These are phyloP conservation scores for Xylaria hypoxylon DNA, from an alignment of 2,329 filamentous ascomycete species.

Conservation along the genomic window DNA sequence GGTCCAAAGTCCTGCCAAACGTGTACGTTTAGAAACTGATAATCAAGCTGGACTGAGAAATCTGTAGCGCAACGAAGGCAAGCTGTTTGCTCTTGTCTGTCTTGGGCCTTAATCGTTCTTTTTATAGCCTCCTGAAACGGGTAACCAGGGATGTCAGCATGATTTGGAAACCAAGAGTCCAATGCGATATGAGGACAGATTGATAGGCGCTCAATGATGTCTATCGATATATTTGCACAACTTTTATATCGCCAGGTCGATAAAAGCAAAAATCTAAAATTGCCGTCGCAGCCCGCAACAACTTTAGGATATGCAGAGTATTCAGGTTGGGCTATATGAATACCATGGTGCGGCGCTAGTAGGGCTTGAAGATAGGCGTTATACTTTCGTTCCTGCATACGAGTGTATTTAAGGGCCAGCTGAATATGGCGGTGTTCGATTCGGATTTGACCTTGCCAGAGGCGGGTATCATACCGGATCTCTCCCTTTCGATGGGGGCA, in stretches of 20 bases:
- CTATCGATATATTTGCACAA: not conserved
- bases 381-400: conserved; percentile 13
- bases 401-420: conserved; percentile 28
- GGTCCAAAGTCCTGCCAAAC: conserved; percentile 30
- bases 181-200: conserved; percentile 23
- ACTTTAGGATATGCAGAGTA: conserved; percentile 24
- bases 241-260: conserved; percentile 20
- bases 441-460: not conserved
- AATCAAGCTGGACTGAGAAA: conserved; percentile 5
- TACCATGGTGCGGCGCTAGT: not conserved
- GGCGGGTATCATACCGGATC: not conserved
- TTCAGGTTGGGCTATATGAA: too few relatives aligned
- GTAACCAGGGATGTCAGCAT: not conserved
- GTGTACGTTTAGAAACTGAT: conserved; percentile 1
- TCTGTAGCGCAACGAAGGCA: conserved; percentile 21
- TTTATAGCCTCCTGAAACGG: not conserved
- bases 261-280: conserved; percentile 16
- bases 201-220: not conserved
- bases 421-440: conserved; percentile 21
- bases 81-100: not conserved
- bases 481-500: not conserved
- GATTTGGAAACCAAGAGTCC: not conserved
- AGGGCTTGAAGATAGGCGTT: conserved; percentile 18
- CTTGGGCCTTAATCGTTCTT: not conserved
- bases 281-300: conserved; percentile 6